Percentiles rank a stretch among this genome's conserved stretches.
These are phyloP conservation scores for Cucurbita maxima DNA, from an alignment of 306 rosid genomes.

Conservation along the genomic window DNA sequence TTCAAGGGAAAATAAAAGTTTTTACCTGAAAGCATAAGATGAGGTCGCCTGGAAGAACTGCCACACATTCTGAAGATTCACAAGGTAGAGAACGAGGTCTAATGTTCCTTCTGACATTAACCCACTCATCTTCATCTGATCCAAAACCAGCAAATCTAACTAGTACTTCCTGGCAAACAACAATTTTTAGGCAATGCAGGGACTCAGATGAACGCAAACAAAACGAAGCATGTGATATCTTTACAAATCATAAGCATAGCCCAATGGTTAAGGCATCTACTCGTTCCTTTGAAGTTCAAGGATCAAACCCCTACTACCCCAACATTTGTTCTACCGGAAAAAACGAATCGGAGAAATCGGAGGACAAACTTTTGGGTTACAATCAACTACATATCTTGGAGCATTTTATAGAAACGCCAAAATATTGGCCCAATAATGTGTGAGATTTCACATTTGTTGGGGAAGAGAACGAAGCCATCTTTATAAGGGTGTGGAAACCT, in stretches of 20 bases:
- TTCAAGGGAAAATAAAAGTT: conserved; percentile 2
- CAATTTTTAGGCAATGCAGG: neutral
- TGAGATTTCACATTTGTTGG: neutral
- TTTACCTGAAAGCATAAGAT: conserved; percentile 91
- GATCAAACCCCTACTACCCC: neutral
- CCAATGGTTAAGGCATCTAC: neutral
- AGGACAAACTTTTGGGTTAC: neutral
- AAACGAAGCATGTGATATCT: neutral
- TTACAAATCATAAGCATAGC: neutral
- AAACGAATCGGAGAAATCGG: neutral
- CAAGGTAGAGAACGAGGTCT: conserved; percentile 94
- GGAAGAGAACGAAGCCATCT: no score
- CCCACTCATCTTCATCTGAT: conserved; percentile 96
- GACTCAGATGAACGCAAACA: neutral
- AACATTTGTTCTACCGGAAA: neutral
- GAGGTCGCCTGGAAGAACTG: conserved; percentile 94
- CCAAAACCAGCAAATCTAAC: conserved; percentile 93
- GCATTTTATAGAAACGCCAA: neutral
- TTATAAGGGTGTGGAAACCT: no score
- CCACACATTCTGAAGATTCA: conserved; percentile 96
- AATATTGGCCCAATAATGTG: neutral
- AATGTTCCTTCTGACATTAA: conserved; percentile 62
- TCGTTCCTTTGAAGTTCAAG: neutral
- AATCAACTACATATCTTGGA: neutral
- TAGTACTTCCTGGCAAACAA: conserved; percentile 52